These are phyloP conservation scores for Amanita jacksonii DNA, from an alignment of 768 basidiomycete genomes.

Conservation along the genomic window DNA sequence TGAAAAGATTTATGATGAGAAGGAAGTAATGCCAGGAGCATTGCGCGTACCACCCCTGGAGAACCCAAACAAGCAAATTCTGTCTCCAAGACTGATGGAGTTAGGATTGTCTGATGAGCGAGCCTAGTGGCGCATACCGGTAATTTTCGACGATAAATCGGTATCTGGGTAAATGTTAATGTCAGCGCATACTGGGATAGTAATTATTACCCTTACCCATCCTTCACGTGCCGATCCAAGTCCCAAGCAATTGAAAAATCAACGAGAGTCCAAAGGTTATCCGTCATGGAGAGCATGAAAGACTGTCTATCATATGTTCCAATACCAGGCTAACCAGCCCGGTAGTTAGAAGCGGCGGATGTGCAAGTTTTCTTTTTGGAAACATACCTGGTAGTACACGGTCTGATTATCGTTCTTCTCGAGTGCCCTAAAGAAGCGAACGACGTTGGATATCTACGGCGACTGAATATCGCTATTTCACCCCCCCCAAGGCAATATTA, in stretches of 20 bases:
- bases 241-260: constrained; percentile 17
- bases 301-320: constrained; percentile 17
- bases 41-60: constrained; percentile 16
- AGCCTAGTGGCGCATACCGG: constrained; percentile 10
- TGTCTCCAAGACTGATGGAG: constrained; percentile 17
- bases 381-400: constrained; percentile 15
- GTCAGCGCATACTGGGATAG: too few relatives aligned
- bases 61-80: constrained; percentile 22
- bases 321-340: constrained; percentile 20
- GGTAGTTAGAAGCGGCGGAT: too few relatives aligned
- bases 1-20: too few relatives aligned
- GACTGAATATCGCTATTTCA: background rate
- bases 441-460: constrained; percentile 14
- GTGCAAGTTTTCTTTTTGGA: too few relatives aligned
- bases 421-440: constrained; percentile 14
- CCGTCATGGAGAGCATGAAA: constrained; percentile 13
- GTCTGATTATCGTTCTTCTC: constrained; percentile 13
- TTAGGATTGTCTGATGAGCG: too few relatives aligned
- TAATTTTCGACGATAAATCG: constrained; percentile 17
- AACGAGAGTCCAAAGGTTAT: constrained; percentile 12
- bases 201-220: too few relatives aligned
- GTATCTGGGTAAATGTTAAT: constrained; percentile 11
- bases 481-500: too few relatives aligned
- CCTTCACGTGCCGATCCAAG: constrained; percentile 21
- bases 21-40: too few relatives aligned